phyloP scores from a whole-genome alignment of 1,139 yeast genomes.

The Geotrichum aggregatum region DNA sequence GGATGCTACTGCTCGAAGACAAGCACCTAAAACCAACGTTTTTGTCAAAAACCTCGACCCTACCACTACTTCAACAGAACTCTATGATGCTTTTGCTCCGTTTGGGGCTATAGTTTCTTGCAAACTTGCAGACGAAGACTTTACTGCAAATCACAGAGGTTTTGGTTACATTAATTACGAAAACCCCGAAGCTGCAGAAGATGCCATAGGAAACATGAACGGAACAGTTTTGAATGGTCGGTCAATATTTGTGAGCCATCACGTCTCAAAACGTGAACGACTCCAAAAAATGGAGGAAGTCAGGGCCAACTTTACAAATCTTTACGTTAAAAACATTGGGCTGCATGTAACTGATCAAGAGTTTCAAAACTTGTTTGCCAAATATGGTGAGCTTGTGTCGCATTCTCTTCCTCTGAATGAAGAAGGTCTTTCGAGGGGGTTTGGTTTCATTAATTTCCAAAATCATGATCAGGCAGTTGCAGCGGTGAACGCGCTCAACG shows the following conservation, averaged over 20 bases:
- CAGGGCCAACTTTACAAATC: conserved; percentile 80
- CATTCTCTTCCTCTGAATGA: conserved; percentile 74
- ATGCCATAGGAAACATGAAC: conserved; percentile 83
- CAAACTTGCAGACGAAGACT: conserved; percentile 82
- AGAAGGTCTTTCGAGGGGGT: conserved; percentile 79
- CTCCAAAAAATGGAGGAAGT: conserved; percentile 76
- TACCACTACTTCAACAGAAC: conserved; percentile 70
- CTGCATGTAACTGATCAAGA: conserved; percentile 26
- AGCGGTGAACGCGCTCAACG: conserved; percentile 81
- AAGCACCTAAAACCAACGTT: conserved; percentile 51
- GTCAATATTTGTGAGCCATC: conserved; percentile 85
- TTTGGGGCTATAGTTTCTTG: conserved; percentile 87
- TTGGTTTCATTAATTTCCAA: conserved; percentile 83
- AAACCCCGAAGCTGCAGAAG: conserved; percentile 70
- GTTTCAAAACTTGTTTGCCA: conserved; percentile 26
- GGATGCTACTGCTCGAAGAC: conserved; percentile 77
- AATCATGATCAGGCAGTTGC: conserved; percentile 71
- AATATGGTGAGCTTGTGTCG: conserved; percentile 55
- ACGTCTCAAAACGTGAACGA: conserved; percentile 80
- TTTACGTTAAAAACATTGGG: conserved; percentile 78
- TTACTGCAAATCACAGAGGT: conserved; percentile 45
- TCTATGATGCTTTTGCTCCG: conserved; percentile 76
- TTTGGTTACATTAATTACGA: conserved; percentile 93
- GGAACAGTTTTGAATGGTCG: conserved; percentile 84
- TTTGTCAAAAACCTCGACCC: conserved; percentile 87